Evolutionary conservation across 345 rosid species (phyloP).

Genomic region (Corymbia maculata): DNA sequence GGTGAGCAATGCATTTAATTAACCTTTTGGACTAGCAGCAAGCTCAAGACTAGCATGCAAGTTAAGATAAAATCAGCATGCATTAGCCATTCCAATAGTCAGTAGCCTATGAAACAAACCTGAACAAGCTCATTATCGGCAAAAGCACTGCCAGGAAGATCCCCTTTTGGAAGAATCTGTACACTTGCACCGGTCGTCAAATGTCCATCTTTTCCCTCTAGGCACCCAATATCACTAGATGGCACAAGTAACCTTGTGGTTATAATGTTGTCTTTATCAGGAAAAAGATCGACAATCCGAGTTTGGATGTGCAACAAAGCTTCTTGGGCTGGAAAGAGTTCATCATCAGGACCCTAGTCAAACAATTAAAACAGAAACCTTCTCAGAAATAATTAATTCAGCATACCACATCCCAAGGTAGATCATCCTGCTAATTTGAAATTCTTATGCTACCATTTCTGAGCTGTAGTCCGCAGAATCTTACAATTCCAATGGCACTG

Average conservation of each 20-base stretch:
- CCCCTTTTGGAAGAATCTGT: conserved; percentile 65
- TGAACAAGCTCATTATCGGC: conserved; percentile 65
- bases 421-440: neutral
- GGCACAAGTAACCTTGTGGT: conserved; percentile 73
- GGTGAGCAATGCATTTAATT: neutral
- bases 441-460: neutral
- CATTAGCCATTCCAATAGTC: neutral
- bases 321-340: conserved; percentile 96
- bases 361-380: conserved; percentile 1
- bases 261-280: conserved; percentile 62
- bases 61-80: neutral
- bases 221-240: conserved; percentile 62
- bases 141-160: conserved; percentile 46
- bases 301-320: conserved; percentile 96
- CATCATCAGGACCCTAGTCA: conserved; percentile 88
- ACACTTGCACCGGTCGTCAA: conserved; percentile 73
- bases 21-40: neutral
- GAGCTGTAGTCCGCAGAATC: neutral
- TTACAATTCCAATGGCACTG: neutral
- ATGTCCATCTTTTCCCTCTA: conserved; percentile 84
- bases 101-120: conserved; percentile 33
- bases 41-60: neutral
- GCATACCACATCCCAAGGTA: neutral
- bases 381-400: conserved; percentile 1
- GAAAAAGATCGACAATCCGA: conserved; percentile 59